Percentiles rank a stretch among this genome's conserved stretches.
Evolutionary conservation across 139 green algal species (phyloP).

Genomic region (Bryopsis sp.): DNA sequence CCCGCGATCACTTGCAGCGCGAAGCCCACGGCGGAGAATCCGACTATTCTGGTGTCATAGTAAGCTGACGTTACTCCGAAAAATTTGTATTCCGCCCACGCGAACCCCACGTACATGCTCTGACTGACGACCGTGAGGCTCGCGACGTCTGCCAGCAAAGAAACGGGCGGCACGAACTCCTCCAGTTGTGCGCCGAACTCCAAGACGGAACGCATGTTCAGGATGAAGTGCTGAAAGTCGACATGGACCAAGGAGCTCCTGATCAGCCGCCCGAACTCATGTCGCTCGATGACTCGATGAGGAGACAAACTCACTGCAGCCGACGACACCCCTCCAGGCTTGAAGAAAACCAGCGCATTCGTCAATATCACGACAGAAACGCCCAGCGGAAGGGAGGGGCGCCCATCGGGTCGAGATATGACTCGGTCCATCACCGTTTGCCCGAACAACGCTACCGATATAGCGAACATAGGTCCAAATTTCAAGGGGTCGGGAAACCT

Average conservation of each 20-base stretch:
- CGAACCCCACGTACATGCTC: not conserved
- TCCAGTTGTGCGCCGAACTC: not conserved
- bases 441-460: not conserved
- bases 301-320: not conserved
- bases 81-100: not conserved
- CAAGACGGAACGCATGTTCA: not conserved
- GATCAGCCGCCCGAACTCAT: not conserved
- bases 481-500: too few species aligned
- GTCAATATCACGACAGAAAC: not conserved
- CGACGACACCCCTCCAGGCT: not conserved
- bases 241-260: not conserved
- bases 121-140: not conserved
- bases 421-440: not conserved
- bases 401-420: not conserved
- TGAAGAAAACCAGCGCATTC: not conserved
- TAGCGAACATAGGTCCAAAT: not conserved
- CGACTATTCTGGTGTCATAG: not conserved
- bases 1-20: not conserved
- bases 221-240: not conserved
- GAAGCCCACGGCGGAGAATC: not conserved
- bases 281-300: not conserved
- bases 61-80: not conserved
- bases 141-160: not conserved
- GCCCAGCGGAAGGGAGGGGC: not conserved
- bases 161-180: not conserved